Base-by-base conservation (phyloP, 768 basidiomycete genomes). In the Termitomyces bulborhizus region DNA sequence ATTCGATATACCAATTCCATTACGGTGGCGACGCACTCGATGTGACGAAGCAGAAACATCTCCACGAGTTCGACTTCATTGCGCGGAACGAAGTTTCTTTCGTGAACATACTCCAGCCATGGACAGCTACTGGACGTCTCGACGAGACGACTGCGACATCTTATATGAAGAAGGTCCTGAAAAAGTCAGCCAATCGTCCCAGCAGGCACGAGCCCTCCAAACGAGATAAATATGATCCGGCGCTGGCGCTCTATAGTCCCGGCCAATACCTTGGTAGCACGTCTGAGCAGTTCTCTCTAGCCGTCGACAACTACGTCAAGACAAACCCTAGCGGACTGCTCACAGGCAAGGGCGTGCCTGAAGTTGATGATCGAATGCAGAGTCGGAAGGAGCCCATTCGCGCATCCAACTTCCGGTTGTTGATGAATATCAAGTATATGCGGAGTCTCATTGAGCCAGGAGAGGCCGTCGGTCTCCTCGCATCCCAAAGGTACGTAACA, bases 11-110 rank as follows among this genome's bases (percentile, higher is more conserved):
- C 65, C 97, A 99, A 69, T 99, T 99, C 76, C 78, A 87, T 55
- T 99, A 99, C 67, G 97, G 97, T 11, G 97, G 96, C 49, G 97
- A 99, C 65, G 88, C 88, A 13, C 79, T 99, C 48, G 97, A 99
- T 65, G 93, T 98, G 44, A 98, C 94, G 51, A 94, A 91, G 71
- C 95, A 98, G 72, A 97, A 96, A 69, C 93, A 98, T 71, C 78
- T 99, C 15, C 81, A 85, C 57, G 84, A 97, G 66, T 98, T 98
- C 72, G 88, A 93, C 60, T 99, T 98, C 71, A 85, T 93, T 57
- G 89, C 89, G 6, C 81, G 85, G 63, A 99, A 99, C 70, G 83
- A 86, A 61, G 66, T 80, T 21, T 90, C 93, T 8, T 78, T 97
- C 60, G 78, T 90, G 52, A 84, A 85, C 63, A 79, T 84, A 42